These are phyloP conservation scores for Tuber aestivum DNA, from an alignment of 495 filamentous ascomycete genomes.

Conservation along the genomic window DNA sequence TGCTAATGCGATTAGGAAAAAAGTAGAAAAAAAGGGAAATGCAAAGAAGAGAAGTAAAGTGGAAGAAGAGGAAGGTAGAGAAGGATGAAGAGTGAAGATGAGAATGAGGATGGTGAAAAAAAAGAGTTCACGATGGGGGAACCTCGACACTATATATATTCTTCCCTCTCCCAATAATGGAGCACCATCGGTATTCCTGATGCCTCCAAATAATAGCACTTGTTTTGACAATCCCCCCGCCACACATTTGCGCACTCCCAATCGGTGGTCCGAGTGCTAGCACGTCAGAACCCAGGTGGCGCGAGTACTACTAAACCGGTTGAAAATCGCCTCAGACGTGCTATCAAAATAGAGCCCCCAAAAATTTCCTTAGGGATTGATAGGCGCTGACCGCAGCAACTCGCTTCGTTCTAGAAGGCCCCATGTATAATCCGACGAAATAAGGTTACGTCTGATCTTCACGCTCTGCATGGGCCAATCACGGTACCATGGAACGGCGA, in stretches of 20 bases:
- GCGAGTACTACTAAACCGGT: not conserved
- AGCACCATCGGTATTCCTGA: not conserved
- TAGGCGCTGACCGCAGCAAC: not conserved
- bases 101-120: conserved; percentile 2
- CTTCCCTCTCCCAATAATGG: not conserved
- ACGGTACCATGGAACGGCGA: not conserved
- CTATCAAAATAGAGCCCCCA: not conserved
- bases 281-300: not conserved
- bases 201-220: not conserved
- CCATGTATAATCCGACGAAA: not conserved
- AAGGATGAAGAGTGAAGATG: not conserved
- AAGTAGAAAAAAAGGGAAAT: not conserved
- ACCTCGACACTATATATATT: not conserved
- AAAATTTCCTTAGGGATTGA: not conserved
- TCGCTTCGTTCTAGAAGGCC: not conserved
- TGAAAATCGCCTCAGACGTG: not conserved
- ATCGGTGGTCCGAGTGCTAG: not conserved
- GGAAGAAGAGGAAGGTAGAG: not conserved
- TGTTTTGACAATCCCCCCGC: not conserved
- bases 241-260: not conserved
- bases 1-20: not conserved
- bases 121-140: not conserved
- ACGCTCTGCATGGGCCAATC: not conserved
- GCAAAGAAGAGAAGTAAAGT: not conserved
- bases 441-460: not conserved